Conservation (phyloP, 2,329 filamentous ascomycete genomes). For the Biscogniauxia sp. region DNA sequence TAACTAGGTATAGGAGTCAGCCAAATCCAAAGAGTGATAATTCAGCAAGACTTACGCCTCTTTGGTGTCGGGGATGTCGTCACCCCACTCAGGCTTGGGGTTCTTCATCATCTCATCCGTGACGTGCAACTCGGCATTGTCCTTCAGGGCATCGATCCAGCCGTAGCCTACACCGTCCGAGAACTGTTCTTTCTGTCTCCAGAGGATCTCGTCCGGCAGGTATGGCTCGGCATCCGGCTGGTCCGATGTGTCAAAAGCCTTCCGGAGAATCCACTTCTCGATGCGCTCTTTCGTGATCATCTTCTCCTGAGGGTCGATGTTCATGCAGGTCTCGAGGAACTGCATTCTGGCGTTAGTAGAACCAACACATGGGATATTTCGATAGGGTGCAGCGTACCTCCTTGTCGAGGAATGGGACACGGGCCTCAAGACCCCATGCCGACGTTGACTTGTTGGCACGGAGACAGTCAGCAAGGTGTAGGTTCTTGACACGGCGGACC, state of each 20-base stretch:
- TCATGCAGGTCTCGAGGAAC: slow-evolving; percentile 92
- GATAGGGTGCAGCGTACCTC: slow-evolving; percentile 46
- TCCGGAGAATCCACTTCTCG: slow-evolving; percentile 97
- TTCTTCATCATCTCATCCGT: slow-evolving; percentile 98
- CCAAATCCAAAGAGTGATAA: not conserved
- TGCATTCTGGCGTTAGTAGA: slow-evolving; percentile 34
- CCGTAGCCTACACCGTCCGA: slow-evolving; percentile 97
- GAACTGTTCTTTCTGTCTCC: slow-evolving; percentile 99
- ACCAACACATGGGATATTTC: not conserved
- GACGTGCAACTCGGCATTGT: slow-evolving; percentile 83
- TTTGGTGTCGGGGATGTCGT: slow-evolving; percentile 91
- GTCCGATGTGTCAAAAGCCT: slow-evolving; percentile 92
- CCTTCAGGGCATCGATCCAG: slow-evolving; percentile 97
- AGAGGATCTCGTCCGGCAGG: slow-evolving; percentile 93
- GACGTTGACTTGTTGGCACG: slow-evolving; percentile 99
- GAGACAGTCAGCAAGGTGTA: slow-evolving; percentile 93
- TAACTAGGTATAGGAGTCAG: slow-evolving; percentile 50
- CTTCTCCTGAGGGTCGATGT: slow-evolving; percentile 91
- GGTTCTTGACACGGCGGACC: slow-evolving; percentile 90
- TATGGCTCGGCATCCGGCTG: slow-evolving; percentile 80
- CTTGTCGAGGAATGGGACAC: slow-evolving; percentile 97
- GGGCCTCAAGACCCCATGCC: slow-evolving; percentile 96
- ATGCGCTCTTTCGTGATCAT: slow-evolving; percentile 88
- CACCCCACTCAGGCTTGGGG: slow-evolving; percentile 94
- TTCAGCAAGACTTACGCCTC: slow-evolving; percentile 66